Evolutionary conservation across 2,329 filamentous ascomycete species (phyloP), one percentile per base, ranked within the genome.

Genomic region (Pseudocercospora macadamiae): DNA sequence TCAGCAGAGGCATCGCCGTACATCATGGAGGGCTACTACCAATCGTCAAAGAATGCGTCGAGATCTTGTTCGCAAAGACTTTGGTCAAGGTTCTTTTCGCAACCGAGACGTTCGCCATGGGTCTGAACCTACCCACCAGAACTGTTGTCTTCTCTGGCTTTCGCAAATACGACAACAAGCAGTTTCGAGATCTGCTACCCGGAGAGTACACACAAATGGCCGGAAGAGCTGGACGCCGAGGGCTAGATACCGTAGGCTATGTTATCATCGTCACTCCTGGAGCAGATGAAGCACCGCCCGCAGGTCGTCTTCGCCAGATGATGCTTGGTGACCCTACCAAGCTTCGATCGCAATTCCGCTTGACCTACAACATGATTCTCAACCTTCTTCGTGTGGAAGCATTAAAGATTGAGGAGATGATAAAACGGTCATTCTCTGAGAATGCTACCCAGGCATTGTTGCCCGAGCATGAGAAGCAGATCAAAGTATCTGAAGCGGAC

Each of bases 171-270:
- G 95, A 99, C 70, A 95, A 95, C 4, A 90, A 95, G 67, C 86
- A 86, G 3, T 97, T 97, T 79, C 84, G 95, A 65, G 95, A 97
- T 71, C 81, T 99, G 0, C 81, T 96, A 0, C 93, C 95, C 0
- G 95, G 95, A 14, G 95, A 99, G 73, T 99, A 99, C 73, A 99
- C 95, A 1, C 95, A 99, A 70, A 99, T 99, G 95, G 93, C 95
- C 21, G 95, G 95, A 30, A 86, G 95, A 77, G 95, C 95, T 53
- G 95, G 95, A 51, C 88, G 95, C 69, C 87, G 95, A 82, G 95
- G 95, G 67, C 83, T 97, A 12, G 95, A 99, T 73, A 88, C 89
- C 4, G 92, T 97, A 19, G 95, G 95, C 2, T 95, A 90, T 5
- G 93, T 97, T 67, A 96, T 99, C 66, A 93, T 99, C 58, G 93